Percentiles rank a stretch among this genome's conserved stretches.
phyloP scores from a whole-genome alignment of 1,284 basidiomycete genomes.

The Singerocomus rubriflavus region DNA sequence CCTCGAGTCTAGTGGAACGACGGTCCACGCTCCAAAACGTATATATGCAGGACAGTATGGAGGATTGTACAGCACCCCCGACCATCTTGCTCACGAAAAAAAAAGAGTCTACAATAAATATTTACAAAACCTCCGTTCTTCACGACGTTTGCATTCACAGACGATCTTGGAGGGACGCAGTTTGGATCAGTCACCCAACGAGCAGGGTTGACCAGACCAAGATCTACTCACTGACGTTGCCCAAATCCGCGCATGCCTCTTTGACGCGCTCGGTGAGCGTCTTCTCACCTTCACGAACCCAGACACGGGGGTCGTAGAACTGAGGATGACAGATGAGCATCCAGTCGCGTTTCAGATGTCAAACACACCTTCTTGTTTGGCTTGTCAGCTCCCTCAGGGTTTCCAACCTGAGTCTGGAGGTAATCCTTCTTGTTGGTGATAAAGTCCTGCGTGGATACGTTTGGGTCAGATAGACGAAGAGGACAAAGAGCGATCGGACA shows the following conservation, averaged over 20 bases:
- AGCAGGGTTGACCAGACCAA: not conserved
- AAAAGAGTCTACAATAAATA: slow-evolving; percentile 21
- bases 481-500: slow-evolving; percentile 20
- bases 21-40: not conserved
- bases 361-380: slow-evolving; percentile 90
- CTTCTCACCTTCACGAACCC: slow-evolving; percentile 99
- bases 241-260: slow-evolving; percentile 89
- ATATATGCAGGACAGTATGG: not conserved
- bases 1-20: not conserved
- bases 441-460: slow-evolving; percentile 59
- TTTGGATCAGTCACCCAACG: not conserved
- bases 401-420: slow-evolving; percentile 85
- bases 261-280: slow-evolving; percentile 86
- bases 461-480: slow-evolving; percentile 1
- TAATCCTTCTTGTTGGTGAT: slow-evolving; percentile 82
- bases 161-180: slow-evolving; percentile 18
- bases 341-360: not conserved
- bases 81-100: slow-evolving; percentile 1
- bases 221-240: slow-evolving; percentile 57
- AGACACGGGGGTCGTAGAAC: slow-evolving; percentile 94
- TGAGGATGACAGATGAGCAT: slow-evolving; percentile 26
- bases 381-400: slow-evolving; percentile 91
- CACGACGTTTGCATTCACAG: slow-evolving; percentile 16
- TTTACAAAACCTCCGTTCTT: not conserved
- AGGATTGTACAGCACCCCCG: slow-evolving; percentile 8